These are phyloP conservation scores for Tremella yokohamensis DNA, from an alignment of 768 basidiomycete genomes.

Conservation along the genomic window DNA sequence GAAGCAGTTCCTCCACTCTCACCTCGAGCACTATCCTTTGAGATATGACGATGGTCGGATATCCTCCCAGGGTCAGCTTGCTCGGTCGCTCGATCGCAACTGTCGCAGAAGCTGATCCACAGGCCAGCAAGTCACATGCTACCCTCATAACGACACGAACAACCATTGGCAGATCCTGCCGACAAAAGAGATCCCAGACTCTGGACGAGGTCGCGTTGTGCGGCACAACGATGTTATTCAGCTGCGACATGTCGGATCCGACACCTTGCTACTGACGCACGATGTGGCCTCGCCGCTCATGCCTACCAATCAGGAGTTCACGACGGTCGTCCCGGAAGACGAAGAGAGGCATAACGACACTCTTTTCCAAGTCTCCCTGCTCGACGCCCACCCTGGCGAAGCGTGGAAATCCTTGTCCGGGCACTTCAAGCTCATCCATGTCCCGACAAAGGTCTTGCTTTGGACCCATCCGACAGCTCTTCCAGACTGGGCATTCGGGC, in stretches of 20 bases:
- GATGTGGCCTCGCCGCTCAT: slow-evolving; percentile 95
- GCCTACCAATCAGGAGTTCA: slow-evolving; percentile 98
- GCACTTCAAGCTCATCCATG: slow-evolving; percentile 84
- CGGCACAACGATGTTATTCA: slow-evolving; percentile 85
- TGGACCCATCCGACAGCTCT: slow-evolving; percentile 80
- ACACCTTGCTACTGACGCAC: slow-evolving; percentile 81
- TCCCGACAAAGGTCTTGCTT: slow-evolving; percentile 83
- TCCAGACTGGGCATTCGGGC: slow-evolving; percentile 95
- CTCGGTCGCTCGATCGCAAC: background rate
- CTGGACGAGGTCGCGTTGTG: slow-evolving; percentile 86
- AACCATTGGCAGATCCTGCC: slow-evolving; percentile 95
- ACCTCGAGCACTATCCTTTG: slow-evolving; percentile 82
- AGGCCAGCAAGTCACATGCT: slow-evolving; percentile 96
- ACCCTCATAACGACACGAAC: slow-evolving; percentile 88
- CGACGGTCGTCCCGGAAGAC: slow-evolving; percentile 81
- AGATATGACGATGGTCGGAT: slow-evolving; percentile 93
- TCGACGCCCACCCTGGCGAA: slow-evolving; percentile 71
- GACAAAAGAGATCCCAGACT: slow-evolving; percentile 89
- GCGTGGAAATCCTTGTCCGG: slow-evolving; percentile 91
- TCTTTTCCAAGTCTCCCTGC: slow-evolving; percentile 71
- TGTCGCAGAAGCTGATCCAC: slow-evolving; percentile 3
- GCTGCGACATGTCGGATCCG: slow-evolving; percentile 79
- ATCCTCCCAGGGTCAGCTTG: slow-evolving; percentile 72
- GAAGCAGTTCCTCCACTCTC: slow-evolving; percentile 90
- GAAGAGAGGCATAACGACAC: slow-evolving; percentile 78